Conservation (phyloP, 2,329 filamentous ascomycete genomes). For the Colletotrichum somersetense region DNA sequence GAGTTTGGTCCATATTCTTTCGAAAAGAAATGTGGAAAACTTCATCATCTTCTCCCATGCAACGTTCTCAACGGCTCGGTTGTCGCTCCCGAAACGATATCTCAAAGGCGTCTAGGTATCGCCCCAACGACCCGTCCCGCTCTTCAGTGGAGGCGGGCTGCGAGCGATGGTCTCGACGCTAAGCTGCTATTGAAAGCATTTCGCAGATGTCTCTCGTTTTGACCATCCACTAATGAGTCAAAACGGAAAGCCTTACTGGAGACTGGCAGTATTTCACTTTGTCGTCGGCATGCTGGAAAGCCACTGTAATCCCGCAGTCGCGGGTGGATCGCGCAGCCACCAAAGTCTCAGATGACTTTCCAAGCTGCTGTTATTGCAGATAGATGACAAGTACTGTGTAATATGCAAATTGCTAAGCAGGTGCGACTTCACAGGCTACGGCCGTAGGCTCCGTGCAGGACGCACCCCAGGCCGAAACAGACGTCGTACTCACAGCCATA, state of each 20-base stretch:
- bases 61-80: not conserved
- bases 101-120: not conserved
- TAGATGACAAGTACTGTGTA: not conserved
- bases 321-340: not conserved
- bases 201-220: not conserved
- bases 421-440: conserved; percentile 15
- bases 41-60: not conserved
- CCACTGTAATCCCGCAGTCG: not conserved
- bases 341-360: not conserved
- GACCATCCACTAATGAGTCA: too few species aligned
- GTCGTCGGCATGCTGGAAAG: not conserved
- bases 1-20: not conserved
- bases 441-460: conserved; percentile 11
- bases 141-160: conserved; percentile 5
- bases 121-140: conserved; percentile 34
- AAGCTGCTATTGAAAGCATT: not conserved
- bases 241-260: not conserved
- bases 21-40: not conserved
- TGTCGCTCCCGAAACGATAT: not conserved
- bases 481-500: conserved; percentile 37
- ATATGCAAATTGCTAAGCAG: not conserved
- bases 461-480: conserved; percentile 1
- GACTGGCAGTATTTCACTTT: not conserved
- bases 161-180: not conserved
- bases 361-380: not conserved